A percentile compares a stretch with the other conserved stretches of the same genome.
These are phyloP conservation scores for Apiospora marii DNA, from an alignment of 2,329 filamentous ascomycete species.

Conservation along the genomic window DNA sequence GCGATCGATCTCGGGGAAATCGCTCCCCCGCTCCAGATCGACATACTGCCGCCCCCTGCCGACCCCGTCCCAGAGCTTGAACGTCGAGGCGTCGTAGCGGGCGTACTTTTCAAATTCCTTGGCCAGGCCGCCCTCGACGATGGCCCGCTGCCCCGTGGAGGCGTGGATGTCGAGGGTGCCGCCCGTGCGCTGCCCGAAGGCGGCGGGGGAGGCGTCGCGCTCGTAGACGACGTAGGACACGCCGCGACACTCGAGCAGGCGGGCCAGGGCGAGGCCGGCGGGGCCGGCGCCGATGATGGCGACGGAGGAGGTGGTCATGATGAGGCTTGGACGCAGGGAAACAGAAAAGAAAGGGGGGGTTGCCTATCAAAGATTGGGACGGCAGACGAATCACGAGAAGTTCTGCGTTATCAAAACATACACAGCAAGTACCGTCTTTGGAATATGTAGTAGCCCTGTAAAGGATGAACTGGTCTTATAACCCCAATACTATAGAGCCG, in stretches of 20 bases:
- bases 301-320: conserved; percentile 43
- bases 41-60: conserved; percentile 39
- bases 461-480: too few relatives aligned
- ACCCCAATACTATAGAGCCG: too few relatives aligned
- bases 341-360: too few relatives aligned
- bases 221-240: conserved; percentile 60
- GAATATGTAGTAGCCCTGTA: too few relatives aligned
- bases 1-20: conserved; percentile 61
- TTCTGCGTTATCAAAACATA: too few relatives aligned
- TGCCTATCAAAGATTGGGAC: too few relatives aligned
- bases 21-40: conserved; percentile 30
- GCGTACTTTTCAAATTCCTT: conserved; percentile 58
- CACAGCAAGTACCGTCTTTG: too few relatives aligned
- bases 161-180: conserved; percentile 64
- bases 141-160: conserved; percentile 56
- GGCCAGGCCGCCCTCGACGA: conserved; percentile 58
- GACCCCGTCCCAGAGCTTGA: conserved; percentile 54
- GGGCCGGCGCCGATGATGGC: conserved; percentile 59
- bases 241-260: conserved; percentile 56
- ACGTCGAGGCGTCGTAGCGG: conserved; percentile 59
- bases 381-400: too few relatives aligned
- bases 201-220: conserved; percentile 52
- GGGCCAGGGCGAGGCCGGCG: conserved; percentile 58
- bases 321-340: too few relatives aligned
- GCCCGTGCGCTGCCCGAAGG: conserved; percentile 32